phyloP scores from a whole-genome alignment of 108 stramenopile genomes.

The Discostella stelligeroides region DNA sequence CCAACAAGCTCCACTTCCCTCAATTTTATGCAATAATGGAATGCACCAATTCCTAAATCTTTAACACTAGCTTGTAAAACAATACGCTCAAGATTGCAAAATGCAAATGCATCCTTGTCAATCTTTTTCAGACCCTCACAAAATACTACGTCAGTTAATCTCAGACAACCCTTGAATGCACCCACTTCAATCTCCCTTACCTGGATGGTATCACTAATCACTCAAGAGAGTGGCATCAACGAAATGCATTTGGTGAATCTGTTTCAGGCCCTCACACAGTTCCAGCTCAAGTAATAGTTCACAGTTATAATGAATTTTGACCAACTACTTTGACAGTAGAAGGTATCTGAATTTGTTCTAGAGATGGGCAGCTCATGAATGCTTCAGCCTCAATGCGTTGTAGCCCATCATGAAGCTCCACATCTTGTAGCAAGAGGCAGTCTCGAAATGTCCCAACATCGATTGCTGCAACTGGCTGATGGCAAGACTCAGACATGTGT shows the following conservation, averaged over 20 bases:
- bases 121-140: not conserved
- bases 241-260: not conserved
- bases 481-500: too few species aligned
- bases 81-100: too few species aligned
- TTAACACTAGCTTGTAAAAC: too few species aligned
- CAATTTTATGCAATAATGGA: too few species aligned
- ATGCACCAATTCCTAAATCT: too few species aligned
- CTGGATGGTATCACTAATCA: not conserved
- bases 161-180: too few species aligned
- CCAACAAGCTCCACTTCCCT: too few species aligned
- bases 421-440: too few species aligned
- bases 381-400: not conserved
- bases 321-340: not conserved
- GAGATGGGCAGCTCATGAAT: not conserved
- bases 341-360: not conserved
- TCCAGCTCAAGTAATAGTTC: not conserved
- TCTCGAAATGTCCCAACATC: too few species aligned
- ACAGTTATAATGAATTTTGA: too few species aligned
- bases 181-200: slow-evolving; percentile 1
- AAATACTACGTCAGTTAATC: not conserved
- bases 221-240: not conserved
- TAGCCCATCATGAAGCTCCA: not conserved
- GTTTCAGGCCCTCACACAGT: not conserved
- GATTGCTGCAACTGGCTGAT: too few species aligned
- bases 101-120: too few species aligned